Conservation (phyloP, 208 protist genomes). For the Endotrypanum monterogeii region DNA sequence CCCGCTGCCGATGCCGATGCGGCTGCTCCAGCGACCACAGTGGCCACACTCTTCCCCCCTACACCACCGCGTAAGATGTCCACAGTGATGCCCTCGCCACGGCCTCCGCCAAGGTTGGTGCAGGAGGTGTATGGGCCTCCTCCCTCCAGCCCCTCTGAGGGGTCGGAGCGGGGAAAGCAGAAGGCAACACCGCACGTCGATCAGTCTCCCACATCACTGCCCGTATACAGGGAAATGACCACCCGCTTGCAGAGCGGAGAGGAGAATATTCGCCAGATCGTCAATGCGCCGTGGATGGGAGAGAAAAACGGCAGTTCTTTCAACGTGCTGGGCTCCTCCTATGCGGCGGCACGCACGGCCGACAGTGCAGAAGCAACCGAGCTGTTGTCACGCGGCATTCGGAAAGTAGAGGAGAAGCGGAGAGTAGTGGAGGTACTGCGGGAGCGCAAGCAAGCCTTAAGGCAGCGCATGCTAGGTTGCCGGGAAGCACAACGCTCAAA, state of each 20-base stretch:
- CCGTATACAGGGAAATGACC: slow-evolving; percentile 10
- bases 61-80: no score
- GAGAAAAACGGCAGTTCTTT: no score
- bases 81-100: no score
- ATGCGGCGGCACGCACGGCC: no score
- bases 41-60: no score
- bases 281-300: background rate
- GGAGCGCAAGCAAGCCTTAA: background rate
- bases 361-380: background rate
- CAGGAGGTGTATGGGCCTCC: no score
- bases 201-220: slow-evolving; percentile 15
- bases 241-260: background rate
- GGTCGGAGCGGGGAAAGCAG: background rate
- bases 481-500: background rate
- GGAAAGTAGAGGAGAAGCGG: background rate
- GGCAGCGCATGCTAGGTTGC: slow-evolving; percentile 1
- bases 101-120: no score
- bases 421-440: background rate
- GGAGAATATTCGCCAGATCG: background rate
- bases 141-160: background rate
- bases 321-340: no score
- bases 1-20: no score
- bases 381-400: background rate
- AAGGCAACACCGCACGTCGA: background rate
- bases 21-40: no score